phyloP scores from a whole-genome alignment of 768 basidiomycete species.

The Tubosaeta sp. region DNA sequence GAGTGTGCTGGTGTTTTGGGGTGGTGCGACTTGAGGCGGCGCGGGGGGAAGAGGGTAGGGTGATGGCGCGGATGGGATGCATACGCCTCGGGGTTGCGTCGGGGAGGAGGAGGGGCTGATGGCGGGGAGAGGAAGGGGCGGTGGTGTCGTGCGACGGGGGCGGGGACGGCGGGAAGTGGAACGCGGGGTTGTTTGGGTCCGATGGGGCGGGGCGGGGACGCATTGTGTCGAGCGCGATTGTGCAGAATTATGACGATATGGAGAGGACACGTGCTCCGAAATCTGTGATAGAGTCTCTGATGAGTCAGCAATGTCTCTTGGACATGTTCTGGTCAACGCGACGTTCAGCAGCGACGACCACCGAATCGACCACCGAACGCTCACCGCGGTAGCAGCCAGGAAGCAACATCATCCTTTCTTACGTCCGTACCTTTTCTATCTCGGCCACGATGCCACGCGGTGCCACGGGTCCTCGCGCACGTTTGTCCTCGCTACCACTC shows the following conservation, averaged over 20 bases:
- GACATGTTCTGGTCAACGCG: conserved; percentile 5
- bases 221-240: not conserved
- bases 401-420: conserved; percentile 9
- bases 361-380: conserved; percentile 1
- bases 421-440: conserved; percentile 26
- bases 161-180: conserved; percentile 4
- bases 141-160: not conserved
- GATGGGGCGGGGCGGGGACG: not conserved
- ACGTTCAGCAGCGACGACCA: conserved; percentile 8
- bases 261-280: conserved; percentile 31
- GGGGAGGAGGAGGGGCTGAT: conserved; percentile 30
- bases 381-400: conserved; percentile 16
- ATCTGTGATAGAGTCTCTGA: conserved; percentile 18
- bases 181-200: not conserved
- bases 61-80: conserved; percentile 29
- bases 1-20: conserved; percentile 32
- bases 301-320: conserved; percentile 28
- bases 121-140: not conserved
- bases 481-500: conserved; percentile 28
- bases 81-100: conserved; percentile 21
- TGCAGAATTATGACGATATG: conserved; percentile 31
- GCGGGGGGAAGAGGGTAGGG: conserved; percentile 30
- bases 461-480: conserved; percentile 35
- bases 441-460: conserved; percentile 20
- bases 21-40: conserved; percentile 3